Conservation (phyloP, 2,329 filamentous ascomycete species). For the Alternaria sp. region DNA sequence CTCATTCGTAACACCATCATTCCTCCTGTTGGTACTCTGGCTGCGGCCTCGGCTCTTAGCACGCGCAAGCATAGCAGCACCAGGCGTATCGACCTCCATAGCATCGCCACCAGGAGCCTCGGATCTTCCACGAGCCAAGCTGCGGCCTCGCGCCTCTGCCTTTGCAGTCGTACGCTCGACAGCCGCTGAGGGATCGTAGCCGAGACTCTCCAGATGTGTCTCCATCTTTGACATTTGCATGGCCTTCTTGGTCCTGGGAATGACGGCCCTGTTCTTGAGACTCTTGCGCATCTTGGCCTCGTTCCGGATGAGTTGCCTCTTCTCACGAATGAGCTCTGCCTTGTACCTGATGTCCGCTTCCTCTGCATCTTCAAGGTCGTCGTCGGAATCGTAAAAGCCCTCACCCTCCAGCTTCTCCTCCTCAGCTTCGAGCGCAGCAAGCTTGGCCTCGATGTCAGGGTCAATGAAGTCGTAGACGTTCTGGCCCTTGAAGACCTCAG, state of each 20-base stretch:
- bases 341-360: slow-evolving; percentile 88
- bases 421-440: slow-evolving; percentile 90
- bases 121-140: slow-evolving; percentile 66
- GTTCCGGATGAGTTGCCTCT: slow-evolving; percentile 89
- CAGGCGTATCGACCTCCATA: slow-evolving; percentile 70
- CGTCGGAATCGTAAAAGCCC: slow-evolving; percentile 83
- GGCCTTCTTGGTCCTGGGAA: slow-evolving; percentile 81
- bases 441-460: slow-evolving; percentile 92
- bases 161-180: slow-evolving; percentile 69
- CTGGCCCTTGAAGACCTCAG: slow-evolving; percentile 92
- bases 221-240: slow-evolving; percentile 89
- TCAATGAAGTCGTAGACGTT: slow-evolving; percentile 98
- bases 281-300: slow-evolving; percentile 94
- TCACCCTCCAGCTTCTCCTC: slow-evolving; percentile 91
- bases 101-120: slow-evolving; percentile 61
- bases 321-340: slow-evolving; percentile 94
- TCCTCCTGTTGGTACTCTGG: slow-evolving; percentile 71
- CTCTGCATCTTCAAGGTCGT: slow-evolving; percentile 82
- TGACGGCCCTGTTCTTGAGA: slow-evolving; percentile 94
- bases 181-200: slow-evolving; percentile 80
- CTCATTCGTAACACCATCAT: slow-evolving; percentile 77
- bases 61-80: slow-evolving; percentile 51
- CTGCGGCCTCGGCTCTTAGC: slow-evolving; percentile 75
- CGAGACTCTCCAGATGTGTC: slow-evolving; percentile 80
- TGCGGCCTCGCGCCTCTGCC: slow-evolving; percentile 74